Conservation (phyloP, 768 basidiomycete species). For the Hysterangium stoloniferum region DNA sequence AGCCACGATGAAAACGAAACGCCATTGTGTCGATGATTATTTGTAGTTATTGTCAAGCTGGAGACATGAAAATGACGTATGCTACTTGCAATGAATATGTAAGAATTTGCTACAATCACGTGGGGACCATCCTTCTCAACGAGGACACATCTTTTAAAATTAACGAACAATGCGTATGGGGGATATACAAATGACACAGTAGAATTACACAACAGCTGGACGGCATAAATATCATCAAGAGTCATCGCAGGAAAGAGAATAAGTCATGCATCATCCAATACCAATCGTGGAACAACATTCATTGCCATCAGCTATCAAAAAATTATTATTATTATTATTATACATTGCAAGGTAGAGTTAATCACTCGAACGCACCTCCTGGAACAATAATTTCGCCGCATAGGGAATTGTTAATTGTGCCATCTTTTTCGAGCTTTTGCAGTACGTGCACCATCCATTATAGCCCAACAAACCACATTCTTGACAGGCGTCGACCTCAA, state of each 20-base stretch:
- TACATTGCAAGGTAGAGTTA: conserved; percentile 1
- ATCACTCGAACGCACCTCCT: conserved; percentile 51
- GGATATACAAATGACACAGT: not conserved
- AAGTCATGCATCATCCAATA: conserved; percentile 65
- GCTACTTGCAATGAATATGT: too few relatives aligned
- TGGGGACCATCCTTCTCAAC: too few relatives aligned
- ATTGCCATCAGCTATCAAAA: conserved; percentile 79
- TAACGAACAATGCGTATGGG: not conserved
- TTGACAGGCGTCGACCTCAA: conserved; percentile 93
- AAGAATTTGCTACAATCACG: too few relatives aligned
- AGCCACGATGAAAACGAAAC: conserved; percentile 8
- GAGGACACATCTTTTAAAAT: too few relatives aligned
- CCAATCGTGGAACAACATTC: conserved; percentile 87
- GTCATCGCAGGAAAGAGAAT: too few relatives aligned
- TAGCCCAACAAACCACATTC: conserved; percentile 93
- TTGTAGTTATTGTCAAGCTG: too few relatives aligned
- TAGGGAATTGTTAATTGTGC: conserved; percentile 94
- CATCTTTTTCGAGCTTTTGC: conserved; percentile 96
- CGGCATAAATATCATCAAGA: conserved; percentile 5
- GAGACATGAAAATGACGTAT: too few relatives aligned
- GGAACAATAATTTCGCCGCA: conserved; percentile 88
- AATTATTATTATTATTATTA: conserved; percentile 1
- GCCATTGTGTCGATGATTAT: not conserved
- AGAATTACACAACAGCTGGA: not conserved
- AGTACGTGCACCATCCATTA: conserved; percentile 95